These are phyloP conservation scores for Lolium perenne DNA, from an alignment of 176 grass and related monocot species.

Conservation along the genomic window DNA sequence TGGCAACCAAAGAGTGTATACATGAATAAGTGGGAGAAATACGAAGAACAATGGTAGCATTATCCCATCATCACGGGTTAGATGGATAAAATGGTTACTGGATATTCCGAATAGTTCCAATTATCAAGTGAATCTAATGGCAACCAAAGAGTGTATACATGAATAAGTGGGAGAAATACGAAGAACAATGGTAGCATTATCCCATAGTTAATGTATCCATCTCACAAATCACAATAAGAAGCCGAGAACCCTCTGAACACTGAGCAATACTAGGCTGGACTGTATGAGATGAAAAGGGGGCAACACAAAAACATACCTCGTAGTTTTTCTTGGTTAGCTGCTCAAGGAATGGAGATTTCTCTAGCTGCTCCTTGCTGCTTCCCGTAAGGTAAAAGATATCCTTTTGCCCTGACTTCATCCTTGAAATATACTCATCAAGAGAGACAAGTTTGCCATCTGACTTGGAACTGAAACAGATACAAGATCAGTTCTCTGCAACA, in stretches of 20 bases:
- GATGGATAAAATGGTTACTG: background rate
- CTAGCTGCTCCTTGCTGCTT: constrained; percentile 93
- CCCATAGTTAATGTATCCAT: background rate
- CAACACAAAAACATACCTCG: constrained; percentile 55
- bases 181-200: background rate
- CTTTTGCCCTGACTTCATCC: constrained; percentile 94
- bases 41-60: background rate
- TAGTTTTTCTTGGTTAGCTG: constrained; percentile 94
- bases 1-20: too few species aligned
- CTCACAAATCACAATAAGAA: background rate
- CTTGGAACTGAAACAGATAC: constrained; percentile 72
- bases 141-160: too few species aligned
- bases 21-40: background rate
- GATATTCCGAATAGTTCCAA: background rate
- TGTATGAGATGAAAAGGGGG: background rate
- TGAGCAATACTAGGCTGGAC: background rate
- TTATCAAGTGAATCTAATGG: background rate
- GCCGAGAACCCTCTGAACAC: too few species aligned
- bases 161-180: background rate
- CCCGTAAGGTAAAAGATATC: constrained; percentile 98
- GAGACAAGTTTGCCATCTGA: constrained; percentile 95
- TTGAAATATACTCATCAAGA: constrained; percentile 98
- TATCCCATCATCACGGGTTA: too few species aligned
- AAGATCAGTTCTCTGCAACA: constrained; percentile 33
- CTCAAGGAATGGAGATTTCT: constrained; percentile 99